These are phyloP conservation scores for Mycena latifolia DNA, from an alignment of 768 basidiomycete species.

Conservation along the genomic window DNA sequence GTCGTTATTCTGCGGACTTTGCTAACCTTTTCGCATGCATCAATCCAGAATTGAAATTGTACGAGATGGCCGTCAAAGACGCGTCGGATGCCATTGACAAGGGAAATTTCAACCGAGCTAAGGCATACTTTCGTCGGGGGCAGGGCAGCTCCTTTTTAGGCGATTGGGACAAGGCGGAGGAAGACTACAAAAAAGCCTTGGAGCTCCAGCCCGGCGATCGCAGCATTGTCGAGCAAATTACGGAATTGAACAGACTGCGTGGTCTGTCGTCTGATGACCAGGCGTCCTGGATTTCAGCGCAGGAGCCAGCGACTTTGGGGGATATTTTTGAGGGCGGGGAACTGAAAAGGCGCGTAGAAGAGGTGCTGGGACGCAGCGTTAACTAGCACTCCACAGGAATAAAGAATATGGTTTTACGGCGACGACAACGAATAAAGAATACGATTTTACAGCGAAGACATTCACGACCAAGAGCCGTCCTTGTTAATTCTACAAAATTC, in stretches of 20 bases:
- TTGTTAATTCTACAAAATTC: no score
- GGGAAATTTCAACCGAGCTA: constrained; percentile 29
- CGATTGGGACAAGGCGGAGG: constrained; percentile 23
- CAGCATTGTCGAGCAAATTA: constrained; percentile 8
- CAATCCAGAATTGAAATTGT: constrained; percentile 28
- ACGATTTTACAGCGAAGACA: no score
- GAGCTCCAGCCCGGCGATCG: constrained; percentile 21
- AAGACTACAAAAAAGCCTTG: constrained; percentile 25
- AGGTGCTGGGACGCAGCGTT: background rate
- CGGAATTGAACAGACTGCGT: constrained; percentile 25
- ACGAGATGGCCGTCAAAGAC: constrained; percentile 19
- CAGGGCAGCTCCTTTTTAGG: constrained; percentile 25
- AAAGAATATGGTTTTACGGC: no score
- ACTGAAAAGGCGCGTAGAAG: constrained; percentile 4
- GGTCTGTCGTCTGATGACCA: constrained; percentile 16
- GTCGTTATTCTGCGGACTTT: background rate
- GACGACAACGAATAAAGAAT: no score
- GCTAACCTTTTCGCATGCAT: background rate
- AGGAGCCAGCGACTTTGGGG: background rate
- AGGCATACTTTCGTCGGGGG: constrained; percentile 34
- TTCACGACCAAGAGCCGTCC: no score
- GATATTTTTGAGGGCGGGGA: constrained; percentile 16
- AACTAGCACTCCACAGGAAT: no score
- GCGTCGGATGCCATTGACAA: constrained; percentile 13
- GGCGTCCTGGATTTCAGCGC: constrained; percentile 18